Evolutionary conservation across 2,329 filamentous ascomycete genomes (phyloP), one percentile per base, ranked within the genome.

Genomic region (Exophiala dermatitidis): DNA sequence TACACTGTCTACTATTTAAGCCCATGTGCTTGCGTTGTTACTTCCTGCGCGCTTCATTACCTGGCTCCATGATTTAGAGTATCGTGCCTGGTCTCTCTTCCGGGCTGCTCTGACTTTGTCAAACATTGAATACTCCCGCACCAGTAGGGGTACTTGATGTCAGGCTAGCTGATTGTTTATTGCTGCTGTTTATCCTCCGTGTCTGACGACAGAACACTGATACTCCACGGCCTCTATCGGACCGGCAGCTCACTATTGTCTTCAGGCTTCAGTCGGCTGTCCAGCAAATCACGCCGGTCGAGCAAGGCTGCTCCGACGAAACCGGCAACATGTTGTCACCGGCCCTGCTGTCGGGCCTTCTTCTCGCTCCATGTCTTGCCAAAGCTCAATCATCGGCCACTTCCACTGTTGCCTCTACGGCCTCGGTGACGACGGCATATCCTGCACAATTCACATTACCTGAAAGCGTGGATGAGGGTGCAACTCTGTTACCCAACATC

Each of bases 401-500:
- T 19, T 19, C 56, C 8, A 56, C 49, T 45, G 34, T 45, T 8
- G 51, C 48, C 12, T 48, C 48, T 40, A 33, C 28, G 9, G 50
- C 38, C 44, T 53, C 46, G 8, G n/a, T 34, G 19, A 51, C 56
- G 31, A 50, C 49, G 19, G 30, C 49, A 9, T 59, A 38, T 31
- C 41, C 48, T 8, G 46, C 64, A 9, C 45, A 64, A 36, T 78
- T 74, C 58, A 80, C 76, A 0, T 67, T 79, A 2, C 75, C 77
- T 2, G 61, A 72, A n/a, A 65, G 65, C 31, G 72, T 71, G 5
- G 73, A 76, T 57, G 59, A 66, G 26, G 78, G 77, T 48, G 71
- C 66, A 10, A 67, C 73, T 19, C 60, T 81, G 38, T 66, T 85
- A 36, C 79, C 84, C 32, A 88, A 86, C 63, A 77, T 86, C 60